These are phyloP conservation scores for Magnolia officinalis DNA, from an alignment of 164 flowering plant species.

Conservation along the genomic window DNA sequence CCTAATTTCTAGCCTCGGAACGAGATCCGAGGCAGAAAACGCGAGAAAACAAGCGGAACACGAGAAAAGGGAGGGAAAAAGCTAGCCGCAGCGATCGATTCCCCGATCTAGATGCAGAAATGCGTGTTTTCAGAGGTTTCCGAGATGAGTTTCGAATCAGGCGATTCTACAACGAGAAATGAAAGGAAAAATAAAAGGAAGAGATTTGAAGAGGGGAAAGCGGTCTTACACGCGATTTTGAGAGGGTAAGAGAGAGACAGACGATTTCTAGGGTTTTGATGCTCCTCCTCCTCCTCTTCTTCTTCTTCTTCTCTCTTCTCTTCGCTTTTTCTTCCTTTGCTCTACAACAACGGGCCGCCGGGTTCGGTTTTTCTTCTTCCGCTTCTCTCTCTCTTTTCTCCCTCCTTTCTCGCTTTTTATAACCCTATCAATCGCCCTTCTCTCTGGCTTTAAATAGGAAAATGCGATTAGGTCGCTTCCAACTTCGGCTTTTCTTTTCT, in stretches of 20 bases:
- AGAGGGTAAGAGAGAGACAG: background rate
- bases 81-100: background rate
- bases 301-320: background rate
- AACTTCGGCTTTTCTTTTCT: background rate
- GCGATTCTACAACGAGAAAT: background rate
- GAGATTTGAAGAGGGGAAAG: background rate
- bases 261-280: constrained; percentile 5
- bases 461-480: constrained; percentile 9
- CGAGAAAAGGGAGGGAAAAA: background rate
- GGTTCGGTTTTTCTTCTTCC: constrained; percentile 7
- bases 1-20: background rate
- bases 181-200: background rate
- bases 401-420: background rate
- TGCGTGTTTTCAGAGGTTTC: constrained; percentile 2
- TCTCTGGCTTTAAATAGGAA: background rate
- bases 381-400: background rate
- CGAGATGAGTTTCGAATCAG: constrained; percentile 5
- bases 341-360: constrained; percentile 11
- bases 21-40: background rate
- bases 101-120: constrained; percentile 5
- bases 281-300: background rate
- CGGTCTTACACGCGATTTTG: background rate
- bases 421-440: constrained; percentile 1
- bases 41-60: background rate
- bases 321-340: background rate